These are phyloP conservation scores for Oryza longistaminata DNA, from an alignment of 176 grass and related monocot species.

Conservation along the genomic window DNA sequence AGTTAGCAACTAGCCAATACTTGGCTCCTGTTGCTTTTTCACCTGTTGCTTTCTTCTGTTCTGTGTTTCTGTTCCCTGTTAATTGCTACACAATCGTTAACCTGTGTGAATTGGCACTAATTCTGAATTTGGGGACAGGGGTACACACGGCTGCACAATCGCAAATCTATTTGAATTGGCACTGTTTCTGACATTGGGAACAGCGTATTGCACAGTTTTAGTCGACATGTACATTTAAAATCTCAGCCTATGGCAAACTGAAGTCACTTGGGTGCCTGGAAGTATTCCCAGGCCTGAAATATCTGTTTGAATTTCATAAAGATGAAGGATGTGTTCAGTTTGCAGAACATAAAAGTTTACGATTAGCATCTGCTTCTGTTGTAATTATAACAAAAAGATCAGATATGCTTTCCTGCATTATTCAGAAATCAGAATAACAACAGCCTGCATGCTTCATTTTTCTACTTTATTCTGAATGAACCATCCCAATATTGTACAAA, in stretches of 20 bases:
- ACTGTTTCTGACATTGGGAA: no score
- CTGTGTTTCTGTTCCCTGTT: neutral
- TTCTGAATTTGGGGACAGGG: no score
- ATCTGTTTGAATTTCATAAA: neutral
- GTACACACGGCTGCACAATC: no score
- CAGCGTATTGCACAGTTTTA: neutral
- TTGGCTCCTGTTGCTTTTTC: no score
- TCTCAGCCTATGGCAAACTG: neutral
- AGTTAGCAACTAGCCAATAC: no score
- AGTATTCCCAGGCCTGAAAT: neutral
- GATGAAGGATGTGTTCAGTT: neutral
- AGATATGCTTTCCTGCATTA: neutral
- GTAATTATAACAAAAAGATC: neutral
- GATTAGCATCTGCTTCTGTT: neutral
- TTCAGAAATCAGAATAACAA: neutral
- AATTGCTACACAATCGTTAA: no score
- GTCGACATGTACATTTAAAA: neutral
- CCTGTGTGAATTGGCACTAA: no score
- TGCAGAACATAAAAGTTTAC: neutral
- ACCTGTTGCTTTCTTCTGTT: neutral
- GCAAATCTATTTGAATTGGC: no score
- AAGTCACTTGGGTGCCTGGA: neutral
- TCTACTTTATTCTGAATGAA: neutral
- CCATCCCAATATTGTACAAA: conserved; percentile 2
- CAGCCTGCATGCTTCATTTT: neutral